These are phyloP conservation scores for Sclerotinia sclerotiorum DNA, from an alignment of 2,329 filamentous ascomycete genomes.

Conservation along the genomic window DNA sequence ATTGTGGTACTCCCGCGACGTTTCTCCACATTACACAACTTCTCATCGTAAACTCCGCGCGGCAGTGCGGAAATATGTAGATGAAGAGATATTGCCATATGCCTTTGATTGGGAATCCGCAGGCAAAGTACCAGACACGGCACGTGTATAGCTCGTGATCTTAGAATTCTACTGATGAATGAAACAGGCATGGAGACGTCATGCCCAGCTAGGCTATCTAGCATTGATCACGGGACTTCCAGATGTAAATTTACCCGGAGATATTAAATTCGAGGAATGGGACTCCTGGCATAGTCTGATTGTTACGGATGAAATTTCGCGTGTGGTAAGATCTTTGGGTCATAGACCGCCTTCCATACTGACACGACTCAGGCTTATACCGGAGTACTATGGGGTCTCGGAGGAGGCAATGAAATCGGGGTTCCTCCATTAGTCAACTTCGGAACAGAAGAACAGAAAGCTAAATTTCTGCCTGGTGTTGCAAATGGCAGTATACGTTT, in stretches of 20 bases:
- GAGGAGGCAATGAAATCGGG: slow-evolving; percentile 61
- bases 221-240: slow-evolving; percentile 42
- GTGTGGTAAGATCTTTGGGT: slow-evolving; percentile 42
- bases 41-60: slow-evolving; percentile 60
- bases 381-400: slow-evolving; percentile 58
- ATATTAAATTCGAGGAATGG: slow-evolving; percentile 50
- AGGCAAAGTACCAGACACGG: slow-evolving; percentile 50
- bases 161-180: slow-evolving; percentile 1
- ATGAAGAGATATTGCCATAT: slow-evolving; percentile 56
- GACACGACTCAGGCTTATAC: slow-evolving; percentile 46
- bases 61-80: slow-evolving; percentile 57
- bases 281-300: slow-evolving; percentile 59
- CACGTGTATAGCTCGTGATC: slow-evolving; percentile 34
- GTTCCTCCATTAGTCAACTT: slow-evolving; percentile 63
- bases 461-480: slow-evolving; percentile 57
- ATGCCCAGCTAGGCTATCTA: slow-evolving; percentile 39
- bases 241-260: slow-evolving; percentile 46
- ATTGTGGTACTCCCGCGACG: slow-evolving; percentile 39
- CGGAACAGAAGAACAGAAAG: slow-evolving; percentile 59
- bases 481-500: slow-evolving; percentile 60
- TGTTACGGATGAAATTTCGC: slow-evolving; percentile 54
- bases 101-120: slow-evolving; percentile 64
- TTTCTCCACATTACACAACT: slow-evolving; percentile 60
- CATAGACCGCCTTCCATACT: background rate
- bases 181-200: slow-evolving; percentile 34